Evolutionary conservation across 2,329 filamentous ascomycete species (phyloP), one percentile per base, ranked within the genome.

Genomic region (Curvularia eragrostidis): DNA sequence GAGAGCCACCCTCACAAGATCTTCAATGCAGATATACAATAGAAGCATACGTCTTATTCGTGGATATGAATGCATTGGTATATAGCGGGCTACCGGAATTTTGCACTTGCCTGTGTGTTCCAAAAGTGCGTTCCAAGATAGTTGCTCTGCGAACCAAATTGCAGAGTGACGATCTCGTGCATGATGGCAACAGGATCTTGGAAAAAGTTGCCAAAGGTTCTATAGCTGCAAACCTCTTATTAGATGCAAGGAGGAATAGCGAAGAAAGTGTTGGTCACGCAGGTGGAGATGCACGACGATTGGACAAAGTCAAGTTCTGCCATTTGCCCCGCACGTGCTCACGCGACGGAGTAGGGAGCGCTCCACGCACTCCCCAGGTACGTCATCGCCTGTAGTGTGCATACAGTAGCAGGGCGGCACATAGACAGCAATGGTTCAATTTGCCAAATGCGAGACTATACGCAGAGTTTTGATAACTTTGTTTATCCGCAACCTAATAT

Each of bases 101-200:
- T 56, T 49, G 42, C 48, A 54, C 70, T 57, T 76, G 91, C 91
- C 82, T 97, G 94, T 5, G 91, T 84, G 71, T 99, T 99, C 95
- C 95, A 99, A 77, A 97, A 99, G 80, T 99, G 95, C 0, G 93
- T 96, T 28, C 90, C 93, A 21, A 96, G 81, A 71, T 97, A 96
- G 77, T 99, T 99, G 75, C 91, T 93, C 73, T 91, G 88, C 75
- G 96, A 90, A 42, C 95, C 95, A 59, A 98, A 87, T 82, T 99
- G 95, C 44, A 99, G 82, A 0, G 94, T 97, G 61, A 99, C 83
- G 61, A 98, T 92, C 79, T 99, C 95, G 78, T 93, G 92, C 95
- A 99, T 98, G 24, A 38, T 52, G 61, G 15, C 36, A 23, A 42
- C n/a, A 13, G 26, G 2, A 13, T n/a, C 30, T 12, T 38, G 13